Evolutionary conservation across 2,329 filamentous ascomycete species (phyloP).

Genomic region (Colletotrichum aenigma): DNA sequence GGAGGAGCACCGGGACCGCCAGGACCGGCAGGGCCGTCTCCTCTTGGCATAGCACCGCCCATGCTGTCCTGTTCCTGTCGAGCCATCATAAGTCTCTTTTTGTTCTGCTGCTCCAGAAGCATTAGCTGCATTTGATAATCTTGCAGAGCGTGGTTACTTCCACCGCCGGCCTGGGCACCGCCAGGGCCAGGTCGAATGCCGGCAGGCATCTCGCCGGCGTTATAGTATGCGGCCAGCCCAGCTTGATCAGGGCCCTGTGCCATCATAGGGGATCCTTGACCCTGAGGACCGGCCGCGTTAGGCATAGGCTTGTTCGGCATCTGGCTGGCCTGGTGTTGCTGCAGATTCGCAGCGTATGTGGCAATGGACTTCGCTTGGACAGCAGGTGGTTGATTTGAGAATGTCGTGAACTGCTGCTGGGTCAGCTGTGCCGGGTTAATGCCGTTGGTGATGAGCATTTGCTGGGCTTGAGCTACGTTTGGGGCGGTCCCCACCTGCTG

Average conservation of each 20-base stretch:
- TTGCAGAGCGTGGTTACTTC: slow-evolving; percentile 80
- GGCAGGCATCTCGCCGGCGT: slow-evolving; percentile 63
- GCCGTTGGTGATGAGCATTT: slow-evolving; percentile 70
- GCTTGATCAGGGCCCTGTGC: slow-evolving; percentile 70
- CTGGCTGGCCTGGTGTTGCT: slow-evolving; percentile 80
- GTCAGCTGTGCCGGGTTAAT: slow-evolving; percentile 78
- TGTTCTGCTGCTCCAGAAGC: slow-evolving; percentile 86
- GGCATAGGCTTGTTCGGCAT: slow-evolving; percentile 83
- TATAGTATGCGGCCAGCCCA: slow-evolving; percentile 64
- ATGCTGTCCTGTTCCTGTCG: slow-evolving; percentile 76
- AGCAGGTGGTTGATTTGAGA: slow-evolving; percentile 58
- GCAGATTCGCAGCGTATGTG: slow-evolving; percentile 84
- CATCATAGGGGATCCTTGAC: slow-evolving; percentile 85
- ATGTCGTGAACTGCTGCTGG: slow-evolving; percentile 74
- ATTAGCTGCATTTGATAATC: slow-evolving; percentile 92
- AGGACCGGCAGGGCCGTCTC: slow-evolving; percentile 54
- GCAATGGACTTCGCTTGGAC: slow-evolving; percentile 84
- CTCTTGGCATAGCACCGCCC: slow-evolving; percentile 51
- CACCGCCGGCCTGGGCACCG: slow-evolving; percentile 51
- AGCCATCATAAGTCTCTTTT: slow-evolving; percentile 84
- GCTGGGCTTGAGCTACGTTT: slow-evolving; percentile 56
- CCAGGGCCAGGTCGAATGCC: slow-evolving; percentile 63
- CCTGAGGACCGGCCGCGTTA: slow-evolving; percentile 70
- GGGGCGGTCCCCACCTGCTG: slow-evolving; percentile 67
- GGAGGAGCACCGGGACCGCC: slow-evolving; percentile 59